These are phyloP conservation scores for Olyra latifolia DNA, from an alignment of 176 grass and related monocot species.

Conservation along the genomic window DNA sequence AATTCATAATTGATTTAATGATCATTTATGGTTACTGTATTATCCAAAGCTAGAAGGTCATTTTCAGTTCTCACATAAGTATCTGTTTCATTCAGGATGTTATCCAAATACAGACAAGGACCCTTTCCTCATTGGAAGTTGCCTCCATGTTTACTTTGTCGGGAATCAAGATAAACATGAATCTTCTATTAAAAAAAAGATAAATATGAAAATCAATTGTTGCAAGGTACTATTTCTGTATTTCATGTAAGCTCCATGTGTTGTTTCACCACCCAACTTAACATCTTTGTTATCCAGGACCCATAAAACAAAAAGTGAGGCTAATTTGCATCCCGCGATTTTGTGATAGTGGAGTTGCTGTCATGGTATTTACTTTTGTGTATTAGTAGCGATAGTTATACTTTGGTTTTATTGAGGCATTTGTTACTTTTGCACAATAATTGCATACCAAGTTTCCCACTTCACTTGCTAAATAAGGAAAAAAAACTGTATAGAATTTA, in stretches of 20 bases:
- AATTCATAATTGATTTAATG: slow-evolving; percentile 1
- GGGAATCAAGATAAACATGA: slow-evolving; percentile 99
- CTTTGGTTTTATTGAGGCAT: background rate
- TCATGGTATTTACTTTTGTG: slow-evolving; percentile 62
- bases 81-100: slow-evolving; percentile 62
- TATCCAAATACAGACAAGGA: slow-evolving; percentile 97
- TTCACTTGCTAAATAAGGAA: no score
- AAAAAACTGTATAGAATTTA: background rate
- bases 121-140: slow-evolving; percentile 86
- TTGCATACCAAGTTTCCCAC: background rate
- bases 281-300: slow-evolving; percentile 59
- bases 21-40: background rate
- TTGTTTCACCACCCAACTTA: slow-evolving; percentile 17
- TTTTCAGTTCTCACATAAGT: slow-evolving; percentile 18
- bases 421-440: background rate
- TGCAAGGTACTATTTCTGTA: slow-evolving; percentile 81
- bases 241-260: slow-evolving; percentile 1
- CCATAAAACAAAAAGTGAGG: slow-evolving; percentile 72
- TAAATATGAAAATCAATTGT: slow-evolving; percentile 67
- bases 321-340: slow-evolving; percentile 89
- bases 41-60: background rate
- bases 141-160: slow-evolving; percentile 89
- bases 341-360: slow-evolving; percentile 77
- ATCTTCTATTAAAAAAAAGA: no score
- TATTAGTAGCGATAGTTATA: background rate